Evolutionary conservation across 768 basidiomycete species (phyloP).

Genomic region (Nevesoporus exiguus): DNA sequence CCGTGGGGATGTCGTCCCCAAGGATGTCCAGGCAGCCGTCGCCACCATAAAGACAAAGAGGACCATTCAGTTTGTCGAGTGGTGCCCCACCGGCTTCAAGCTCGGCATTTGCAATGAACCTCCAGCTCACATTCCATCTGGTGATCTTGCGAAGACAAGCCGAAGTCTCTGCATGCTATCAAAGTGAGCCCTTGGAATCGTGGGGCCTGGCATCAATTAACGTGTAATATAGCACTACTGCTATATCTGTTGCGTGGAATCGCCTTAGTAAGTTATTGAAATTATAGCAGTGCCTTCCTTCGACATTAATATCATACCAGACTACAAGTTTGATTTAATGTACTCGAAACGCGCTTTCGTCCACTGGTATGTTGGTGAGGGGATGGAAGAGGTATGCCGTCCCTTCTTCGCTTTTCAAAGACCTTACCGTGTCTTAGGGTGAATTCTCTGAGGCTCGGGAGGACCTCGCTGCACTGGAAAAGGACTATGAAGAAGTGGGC

Average conservation of each 20-base stretch:
- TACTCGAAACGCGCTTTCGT: constrained; percentile 95
- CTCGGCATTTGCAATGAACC: constrained; percentile 98
- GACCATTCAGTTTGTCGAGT: constrained; percentile 97
- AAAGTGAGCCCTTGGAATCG: constrained; percentile 47
- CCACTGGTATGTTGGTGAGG: constrained; percentile 97
- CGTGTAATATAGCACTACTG: constrained; percentile 61
- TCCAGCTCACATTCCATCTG: constrained; percentile 86
- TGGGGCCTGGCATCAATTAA: background rate
- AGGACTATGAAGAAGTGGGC: constrained; percentile 90
- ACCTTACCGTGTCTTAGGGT: constrained; percentile 45
- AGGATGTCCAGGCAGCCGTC: constrained; percentile 92
- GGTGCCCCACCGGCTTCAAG: constrained; percentile 98
- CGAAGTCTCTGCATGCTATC: constrained; percentile 98
- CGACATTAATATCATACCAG: constrained; percentile 34
- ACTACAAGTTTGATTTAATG: constrained; percentile 98
- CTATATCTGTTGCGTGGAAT: constrained; percentile 93
- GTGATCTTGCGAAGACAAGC: constrained; percentile 91
- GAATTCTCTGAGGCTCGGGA: constrained; percentile 99
- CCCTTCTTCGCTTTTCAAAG: constrained; percentile 1
- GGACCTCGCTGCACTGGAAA: constrained; percentile 96
- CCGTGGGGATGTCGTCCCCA: constrained; percentile 95
- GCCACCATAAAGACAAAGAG: constrained; percentile 95
- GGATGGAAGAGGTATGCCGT: constrained; percentile 85
- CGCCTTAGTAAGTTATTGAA: constrained; percentile 55
- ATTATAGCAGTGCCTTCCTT: background rate